A percentile compares a stretch with the other conserved stretches of the same genome.
Evolutionary conservation across 495 filamentous ascomycete species (phyloP).

Genomic region (Massariosphaeria phaeospora): DNA sequence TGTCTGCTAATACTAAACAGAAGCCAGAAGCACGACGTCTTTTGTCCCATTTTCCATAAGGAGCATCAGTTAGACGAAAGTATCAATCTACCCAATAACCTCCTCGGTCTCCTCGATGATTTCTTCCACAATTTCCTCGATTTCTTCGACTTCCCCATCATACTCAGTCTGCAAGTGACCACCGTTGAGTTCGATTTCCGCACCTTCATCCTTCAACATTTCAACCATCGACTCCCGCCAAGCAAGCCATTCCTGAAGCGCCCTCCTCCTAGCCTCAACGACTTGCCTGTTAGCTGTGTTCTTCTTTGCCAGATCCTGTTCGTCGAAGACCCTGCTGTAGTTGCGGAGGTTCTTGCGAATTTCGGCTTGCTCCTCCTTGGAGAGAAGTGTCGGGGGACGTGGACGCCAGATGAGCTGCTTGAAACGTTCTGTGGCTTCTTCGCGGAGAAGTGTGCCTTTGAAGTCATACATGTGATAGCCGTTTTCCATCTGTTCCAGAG

Average conservation of each 20-base stretch:
- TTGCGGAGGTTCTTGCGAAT: slow-evolving; percentile 98
- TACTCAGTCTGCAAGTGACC: slow-evolving; percentile 49
- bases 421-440: slow-evolving; percentile 93
- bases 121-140: slow-evolving; percentile 90
- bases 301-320: slow-evolving; percentile 86
- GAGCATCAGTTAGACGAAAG: not conserved
- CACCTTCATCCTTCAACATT: slow-evolving; percentile 58
- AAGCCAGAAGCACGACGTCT: not conserved
- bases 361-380: slow-evolving; percentile 90
- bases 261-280: slow-evolving; percentile 75
- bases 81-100: slow-evolving; percentile 43
- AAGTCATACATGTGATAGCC: slow-evolving; percentile 98
- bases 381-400: slow-evolving; percentile 78
- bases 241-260: slow-evolving; percentile 83
- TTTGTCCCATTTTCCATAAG: not conserved
- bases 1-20: too few species aligned
- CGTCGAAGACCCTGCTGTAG: slow-evolving; percentile 90
- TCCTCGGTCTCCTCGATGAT: slow-evolving; percentile 64
- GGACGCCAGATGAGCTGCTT: slow-evolving; percentile 96
- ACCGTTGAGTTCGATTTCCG: slow-evolving; percentile 51
- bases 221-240: slow-evolving; percentile 74
- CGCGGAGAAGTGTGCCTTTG: slow-evolving; percentile 79
- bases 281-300: slow-evolving; percentile 89
- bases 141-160: slow-evolving; percentile 56
- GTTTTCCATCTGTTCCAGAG: slow-evolving; percentile 78